Evolutionary conservation across 2,329 filamentous ascomycete species (phyloP).

Genomic region (Penicillium sp.): DNA sequence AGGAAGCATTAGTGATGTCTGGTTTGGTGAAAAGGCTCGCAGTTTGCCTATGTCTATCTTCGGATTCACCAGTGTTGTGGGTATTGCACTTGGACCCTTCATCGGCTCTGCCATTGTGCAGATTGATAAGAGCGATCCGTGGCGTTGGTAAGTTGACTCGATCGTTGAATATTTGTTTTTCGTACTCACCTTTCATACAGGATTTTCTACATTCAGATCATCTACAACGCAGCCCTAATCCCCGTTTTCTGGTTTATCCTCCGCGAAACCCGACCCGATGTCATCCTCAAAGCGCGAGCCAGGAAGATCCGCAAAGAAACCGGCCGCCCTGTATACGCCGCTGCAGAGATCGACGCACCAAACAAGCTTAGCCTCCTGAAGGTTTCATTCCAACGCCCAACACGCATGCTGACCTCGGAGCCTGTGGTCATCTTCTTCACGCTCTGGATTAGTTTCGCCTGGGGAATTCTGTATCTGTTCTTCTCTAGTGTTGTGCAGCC

Average conservation of each 20-base stretch:
- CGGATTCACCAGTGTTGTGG: constrained; percentile 42
- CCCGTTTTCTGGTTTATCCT: constrained; percentile 41
- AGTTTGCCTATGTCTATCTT: constrained; percentile 44
- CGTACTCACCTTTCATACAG: constrained; percentile 15
- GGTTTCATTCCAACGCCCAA: constrained; percentile 39
- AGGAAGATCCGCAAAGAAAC: constrained; percentile 37
- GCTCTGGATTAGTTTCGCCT: constrained; percentile 43
- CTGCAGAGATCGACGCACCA: constrained; percentile 22
- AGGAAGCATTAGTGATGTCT: constrained; percentile 34
- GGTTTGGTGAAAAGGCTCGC: constrained; percentile 36
- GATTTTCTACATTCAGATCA: constrained; percentile 45
- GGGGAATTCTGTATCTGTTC: constrained; percentile 44
- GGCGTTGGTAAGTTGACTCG: constrained; percentile 38
- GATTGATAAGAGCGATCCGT: constrained; percentile 31
- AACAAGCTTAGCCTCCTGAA: constrained; percentile 29
- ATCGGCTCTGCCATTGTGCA: constrained; percentile 39
- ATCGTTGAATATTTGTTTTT: not conserved
- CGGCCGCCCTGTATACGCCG: constrained; percentile 26
- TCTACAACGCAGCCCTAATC: constrained; percentile 40
- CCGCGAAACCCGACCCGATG: constrained; percentile 40
- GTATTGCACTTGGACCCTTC: constrained; percentile 44
- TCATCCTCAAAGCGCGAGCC: constrained; percentile 40
- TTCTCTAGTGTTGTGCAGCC: constrained; percentile 39
- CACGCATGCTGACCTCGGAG: constrained; percentile 39
- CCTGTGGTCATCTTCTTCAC: constrained; percentile 44